Conservation (phyloP, 2,329 filamentous ascomycete species). For the Trichoderma hamatum region DNA sequence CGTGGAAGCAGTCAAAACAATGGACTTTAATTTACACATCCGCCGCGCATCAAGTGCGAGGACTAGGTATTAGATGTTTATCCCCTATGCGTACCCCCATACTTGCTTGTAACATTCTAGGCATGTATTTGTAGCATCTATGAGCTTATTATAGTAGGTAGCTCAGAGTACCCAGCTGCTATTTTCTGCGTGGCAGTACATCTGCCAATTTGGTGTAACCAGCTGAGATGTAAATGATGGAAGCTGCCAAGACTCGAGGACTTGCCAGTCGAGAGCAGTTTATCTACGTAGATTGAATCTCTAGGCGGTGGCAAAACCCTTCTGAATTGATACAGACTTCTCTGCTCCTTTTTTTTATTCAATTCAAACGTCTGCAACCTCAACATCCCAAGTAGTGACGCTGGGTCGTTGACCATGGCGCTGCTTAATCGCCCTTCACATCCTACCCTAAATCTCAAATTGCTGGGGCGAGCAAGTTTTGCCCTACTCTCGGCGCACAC, state of each 20-base stretch:
- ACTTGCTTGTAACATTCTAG: background rate
- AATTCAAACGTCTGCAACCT: background rate
- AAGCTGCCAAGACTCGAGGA: background rate
- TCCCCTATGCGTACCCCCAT: background rate
- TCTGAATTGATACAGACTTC: background rate
- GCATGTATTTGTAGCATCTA: background rate
- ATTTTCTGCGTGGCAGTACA: background rate
- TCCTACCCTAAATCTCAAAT: background rate
- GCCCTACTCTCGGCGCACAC: background rate
- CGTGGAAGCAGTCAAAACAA: background rate
- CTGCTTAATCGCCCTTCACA: background rate
- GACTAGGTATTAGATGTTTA: background rate
- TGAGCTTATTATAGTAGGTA: background rate
- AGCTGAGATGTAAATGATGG: background rate
- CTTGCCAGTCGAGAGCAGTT: background rate
- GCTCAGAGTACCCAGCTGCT: background rate
- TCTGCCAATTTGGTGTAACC: background rate
- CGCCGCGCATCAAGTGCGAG: background rate
- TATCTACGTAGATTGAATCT: background rate
- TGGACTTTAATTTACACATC: background rate
- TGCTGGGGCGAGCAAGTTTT: background rate
- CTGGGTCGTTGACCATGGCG: background rate
- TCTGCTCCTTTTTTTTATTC: background rate
- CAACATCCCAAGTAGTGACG: background rate
- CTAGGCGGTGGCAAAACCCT: background rate